phyloP scores from a whole-genome alignment of 257 asterid species.

The Solanum lycopersicoides region DNA sequence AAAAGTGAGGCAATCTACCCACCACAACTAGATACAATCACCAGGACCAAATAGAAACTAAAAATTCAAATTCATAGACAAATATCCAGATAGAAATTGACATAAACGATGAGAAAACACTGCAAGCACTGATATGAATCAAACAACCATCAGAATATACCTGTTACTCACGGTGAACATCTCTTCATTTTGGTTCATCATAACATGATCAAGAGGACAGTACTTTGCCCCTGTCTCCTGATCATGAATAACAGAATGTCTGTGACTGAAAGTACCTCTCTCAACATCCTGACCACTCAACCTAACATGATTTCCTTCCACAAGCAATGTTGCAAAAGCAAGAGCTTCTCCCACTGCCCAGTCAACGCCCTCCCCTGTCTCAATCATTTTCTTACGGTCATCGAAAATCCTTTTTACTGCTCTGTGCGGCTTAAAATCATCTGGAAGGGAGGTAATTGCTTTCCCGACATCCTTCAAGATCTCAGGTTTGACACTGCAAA shows the following conservation, averaged over 20 bases:
- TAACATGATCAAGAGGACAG: constrained; percentile 93
- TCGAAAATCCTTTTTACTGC: constrained; percentile 74
- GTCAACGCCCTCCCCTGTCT: constrained; percentile 90
- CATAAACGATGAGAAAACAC: not conserved
- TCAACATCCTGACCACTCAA: constrained; percentile 99
- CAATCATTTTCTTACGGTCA: constrained; percentile 92
- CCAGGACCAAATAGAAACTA: not conserved
- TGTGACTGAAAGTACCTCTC: constrained; percentile 97
- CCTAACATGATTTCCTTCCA: constrained; percentile 97
- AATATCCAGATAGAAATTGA: not conserved
- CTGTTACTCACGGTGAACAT: constrained; percentile 99
- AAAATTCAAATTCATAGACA: not conserved
- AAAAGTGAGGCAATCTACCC: not conserved
- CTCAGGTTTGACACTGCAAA: constrained; percentile 80
- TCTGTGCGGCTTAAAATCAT: constrained; percentile 70
- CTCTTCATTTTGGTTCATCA: constrained; percentile 85
- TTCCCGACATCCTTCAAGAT: constrained; percentile 87
- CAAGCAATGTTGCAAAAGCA: constrained; percentile 92
- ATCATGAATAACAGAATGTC: constrained; percentile 87
- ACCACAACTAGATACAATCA: not conserved
- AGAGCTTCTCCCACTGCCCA: constrained; percentile 98
- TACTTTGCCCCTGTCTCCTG: constrained; percentile 79
- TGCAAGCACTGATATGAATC: not conserved
- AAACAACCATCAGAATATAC: constrained; percentile 17
- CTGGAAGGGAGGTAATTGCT: constrained; percentile 79